Conservation (phyloP, 352 stramenopile species). For the Phytophthora litchii region DNA sequence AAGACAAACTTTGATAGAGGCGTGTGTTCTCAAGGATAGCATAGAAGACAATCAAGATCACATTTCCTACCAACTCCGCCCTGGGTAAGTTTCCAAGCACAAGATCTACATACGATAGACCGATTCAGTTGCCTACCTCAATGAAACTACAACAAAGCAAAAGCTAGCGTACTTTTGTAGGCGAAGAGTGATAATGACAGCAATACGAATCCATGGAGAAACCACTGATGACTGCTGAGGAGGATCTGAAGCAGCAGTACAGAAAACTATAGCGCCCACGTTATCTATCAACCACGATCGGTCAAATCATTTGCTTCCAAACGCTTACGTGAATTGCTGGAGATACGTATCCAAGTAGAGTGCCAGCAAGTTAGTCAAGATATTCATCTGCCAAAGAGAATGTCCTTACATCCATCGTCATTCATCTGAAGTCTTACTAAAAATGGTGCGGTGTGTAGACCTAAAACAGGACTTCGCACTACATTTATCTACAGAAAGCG, state of each 20-base stretch:
- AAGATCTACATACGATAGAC: conserved; percentile 31
- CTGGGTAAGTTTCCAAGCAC: conserved; percentile 58
- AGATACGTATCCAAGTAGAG: neutral
- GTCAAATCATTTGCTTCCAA: neutral
- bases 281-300: neutral
- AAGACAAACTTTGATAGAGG: conserved; percentile 65
- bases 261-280: conserved; percentile 35
- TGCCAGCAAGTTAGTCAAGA: neutral
- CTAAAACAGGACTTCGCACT: conserved; percentile 18
- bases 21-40: conserved; percentile 57
- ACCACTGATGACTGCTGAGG: conserved; percentile 73
- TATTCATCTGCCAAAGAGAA: neutral
- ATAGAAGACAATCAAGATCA: conserved; percentile 72
- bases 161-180: conserved; percentile 65
- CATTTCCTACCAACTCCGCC: conserved; percentile 58
- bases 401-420: neutral
- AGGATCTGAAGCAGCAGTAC: conserved; percentile 71
- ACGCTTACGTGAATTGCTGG: conserved; percentile 18
- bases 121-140: conserved; percentile 1
- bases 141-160: neutral
- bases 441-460: conserved; percentile 3
- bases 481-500: neutral
- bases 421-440: conserved; percentile 10
- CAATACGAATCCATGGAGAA: conserved; percentile 64
- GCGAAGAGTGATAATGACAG: conserved; percentile 56